Evolutionary conservation across 257 asterid genomes (phyloP), one percentile per base, ranked within the genome.

Genomic region (Handroanthus guayacan): DNA sequence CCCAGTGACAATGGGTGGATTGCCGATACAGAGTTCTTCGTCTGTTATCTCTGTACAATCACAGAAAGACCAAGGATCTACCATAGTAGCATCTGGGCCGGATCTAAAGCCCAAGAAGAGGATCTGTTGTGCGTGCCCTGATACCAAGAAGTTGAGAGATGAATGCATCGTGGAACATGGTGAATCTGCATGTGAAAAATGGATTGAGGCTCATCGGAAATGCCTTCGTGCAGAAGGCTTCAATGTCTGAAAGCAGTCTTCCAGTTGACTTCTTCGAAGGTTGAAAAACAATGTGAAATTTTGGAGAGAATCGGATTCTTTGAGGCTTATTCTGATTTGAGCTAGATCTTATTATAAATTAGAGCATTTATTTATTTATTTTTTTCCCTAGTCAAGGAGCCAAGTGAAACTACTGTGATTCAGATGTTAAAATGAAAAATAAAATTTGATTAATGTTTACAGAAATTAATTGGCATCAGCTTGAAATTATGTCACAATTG

Each of bases 141-240:
- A 90, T 12, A 92, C 97, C 11, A 92, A 92, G 83, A 88, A 84
- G 85, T 80, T 87, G 69, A 86, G 95, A 70, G 96, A 92, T 31
- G 93, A 92, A 79, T 90, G 97, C 79, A 69, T 92, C 0, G 96
- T 92, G 70, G 84, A 84, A 82, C 89, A 92, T 12, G 97, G 96
- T 0, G 95, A 92, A 88, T 50, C 84, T 5, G 86, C 92, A 62
- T 92, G 97, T 67, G 85, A 51, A 37, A 90, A 89, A 83, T 90
- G 90, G 93, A 90, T 88, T 1, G 95, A 92, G 66, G 97, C 96
- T 75, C 97, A 92, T 76, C 76, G 50, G 25, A 85, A 52, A 83
- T 92, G 96, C 79, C 96, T 92, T 44, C 89, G 93, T n/a, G 89
- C 95, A 5, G 97, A 92, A 84, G 97, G 97, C 78, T 92, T 90